These are phyloP conservation scores for Fusarium decemcellulare DNA, from an alignment of 2,329 filamentous ascomycete genomes.

Conservation along the genomic window DNA sequence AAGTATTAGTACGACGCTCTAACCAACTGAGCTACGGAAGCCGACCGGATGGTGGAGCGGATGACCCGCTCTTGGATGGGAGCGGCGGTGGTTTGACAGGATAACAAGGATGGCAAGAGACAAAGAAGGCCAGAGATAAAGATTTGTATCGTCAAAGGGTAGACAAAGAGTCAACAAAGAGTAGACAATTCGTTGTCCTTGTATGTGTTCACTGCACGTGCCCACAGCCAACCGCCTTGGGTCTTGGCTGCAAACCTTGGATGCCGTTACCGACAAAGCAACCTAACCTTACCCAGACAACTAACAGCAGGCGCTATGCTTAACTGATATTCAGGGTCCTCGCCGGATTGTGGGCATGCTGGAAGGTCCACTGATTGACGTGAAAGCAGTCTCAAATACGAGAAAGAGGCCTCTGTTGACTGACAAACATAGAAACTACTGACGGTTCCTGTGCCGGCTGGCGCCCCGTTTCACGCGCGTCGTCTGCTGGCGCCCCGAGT, in stretches of 20 bases:
- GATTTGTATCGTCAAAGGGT: neutral
- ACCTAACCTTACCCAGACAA: neutral
- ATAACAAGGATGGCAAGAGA: constrained; percentile 10
- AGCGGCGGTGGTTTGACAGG: neutral
- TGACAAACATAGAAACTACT: constrained; percentile 29
- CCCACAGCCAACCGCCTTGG: no score
- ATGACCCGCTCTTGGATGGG: constrained; percentile 34
- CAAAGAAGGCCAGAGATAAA: neutral
- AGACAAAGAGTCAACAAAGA: neutral
- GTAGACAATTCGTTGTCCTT: neutral
- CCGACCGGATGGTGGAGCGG: constrained; percentile 24
- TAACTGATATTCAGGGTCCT: constrained; percentile 36
- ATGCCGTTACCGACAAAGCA: neutral
- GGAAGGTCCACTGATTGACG: constrained; percentile 5
- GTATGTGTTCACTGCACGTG: neutral
- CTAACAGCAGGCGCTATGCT: constrained; percentile 4
- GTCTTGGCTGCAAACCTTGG: neutral
- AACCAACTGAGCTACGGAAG: constrained; percentile 39
- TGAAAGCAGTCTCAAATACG: constrained; percentile 17
- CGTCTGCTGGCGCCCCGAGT: constrained; percentile 24
- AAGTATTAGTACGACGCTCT: constrained; percentile 39
- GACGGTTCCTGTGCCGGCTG: neutral
- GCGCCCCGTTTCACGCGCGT: constrained; percentile 34
- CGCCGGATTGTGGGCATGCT: neutral
- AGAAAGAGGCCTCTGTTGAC: constrained; percentile 33